phyloP scores from a whole-genome alignment of 2,329 filamentous ascomycete species.

The Alternaria burnsii region DNA sequence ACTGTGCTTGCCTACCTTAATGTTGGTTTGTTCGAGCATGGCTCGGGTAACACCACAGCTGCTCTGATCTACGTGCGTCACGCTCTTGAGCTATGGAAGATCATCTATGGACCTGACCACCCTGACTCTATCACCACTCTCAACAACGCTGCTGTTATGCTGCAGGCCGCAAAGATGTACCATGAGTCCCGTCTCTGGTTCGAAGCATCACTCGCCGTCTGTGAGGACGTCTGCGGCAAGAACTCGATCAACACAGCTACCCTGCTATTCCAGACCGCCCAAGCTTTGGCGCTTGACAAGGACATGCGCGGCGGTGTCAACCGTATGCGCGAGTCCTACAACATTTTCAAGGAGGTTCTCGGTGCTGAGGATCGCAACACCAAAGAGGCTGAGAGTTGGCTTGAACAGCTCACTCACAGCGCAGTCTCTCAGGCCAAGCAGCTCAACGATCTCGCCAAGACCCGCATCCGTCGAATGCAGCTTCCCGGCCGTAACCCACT shows the following conservation, averaged over 20 bases:
- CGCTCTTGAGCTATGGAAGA: constrained; percentile 93
- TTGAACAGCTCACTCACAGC: constrained; percentile 94
- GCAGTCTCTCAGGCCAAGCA: constrained; percentile 95
- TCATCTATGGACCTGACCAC: constrained; percentile 92
- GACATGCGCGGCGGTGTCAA: constrained; percentile 91
- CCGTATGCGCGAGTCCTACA: constrained; percentile 96
- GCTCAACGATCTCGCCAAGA: constrained; percentile 81
- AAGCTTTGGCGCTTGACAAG: constrained; percentile 93
- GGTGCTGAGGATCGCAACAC: constrained; percentile 95
- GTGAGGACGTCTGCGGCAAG: constrained; percentile 87
- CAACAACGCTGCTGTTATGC: constrained; percentile 98
- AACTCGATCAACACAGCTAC: constrained; percentile 93
- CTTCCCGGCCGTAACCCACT: constrained; percentile 66
- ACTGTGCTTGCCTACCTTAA: constrained; percentile 97
- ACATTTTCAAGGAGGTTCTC: constrained; percentile 88
- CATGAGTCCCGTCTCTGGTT: constrained; percentile 97
- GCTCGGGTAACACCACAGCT: constrained; percentile 84
- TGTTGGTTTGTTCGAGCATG: constrained; percentile 91
- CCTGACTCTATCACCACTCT: constrained; percentile 98
- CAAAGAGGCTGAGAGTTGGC: constrained; percentile 96
- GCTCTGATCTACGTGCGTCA: constrained; percentile 92
- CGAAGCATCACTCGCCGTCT: constrained; percentile 87
- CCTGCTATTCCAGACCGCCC: constrained; percentile 94
- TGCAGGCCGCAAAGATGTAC: constrained; percentile 94
- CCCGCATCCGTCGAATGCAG: constrained; percentile 74